These are phyloP conservation scores for Vicia sativa DNA, from an alignment of 306 rosid species.

Conservation along the genomic window DNA sequence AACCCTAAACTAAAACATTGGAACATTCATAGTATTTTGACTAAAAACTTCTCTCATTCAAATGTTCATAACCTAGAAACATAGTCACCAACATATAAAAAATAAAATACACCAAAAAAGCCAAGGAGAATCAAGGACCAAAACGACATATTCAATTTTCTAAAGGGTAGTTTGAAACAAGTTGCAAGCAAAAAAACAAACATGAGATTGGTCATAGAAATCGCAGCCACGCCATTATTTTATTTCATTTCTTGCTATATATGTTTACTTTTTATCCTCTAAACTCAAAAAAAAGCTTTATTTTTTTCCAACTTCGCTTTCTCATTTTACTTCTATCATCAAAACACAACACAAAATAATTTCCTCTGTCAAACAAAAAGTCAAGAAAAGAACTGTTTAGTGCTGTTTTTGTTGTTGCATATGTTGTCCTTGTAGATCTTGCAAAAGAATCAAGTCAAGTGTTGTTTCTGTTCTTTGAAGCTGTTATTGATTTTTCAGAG, in stretches of 20 bases:
- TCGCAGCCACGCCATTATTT: conserved; percentile 39
- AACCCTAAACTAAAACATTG: background rate
- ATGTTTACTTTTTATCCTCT: background rate
- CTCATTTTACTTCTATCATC: background rate
- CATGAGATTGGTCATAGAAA: conserved; percentile 47
- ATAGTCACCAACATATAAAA: background rate
- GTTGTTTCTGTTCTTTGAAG: conserved; percentile 1
- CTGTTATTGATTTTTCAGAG: conserved; percentile 2
- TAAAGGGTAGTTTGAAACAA: conserved; percentile 9
- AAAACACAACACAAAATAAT: conserved; percentile 24
- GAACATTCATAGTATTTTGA: conserved; percentile 4
- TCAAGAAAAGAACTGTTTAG: conserved; percentile 36
- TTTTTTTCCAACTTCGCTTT: background rate
- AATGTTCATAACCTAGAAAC: background rate
- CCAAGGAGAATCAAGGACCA: background rate
- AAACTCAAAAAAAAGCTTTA: conserved; percentile 14
- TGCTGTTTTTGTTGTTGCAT: conserved; percentile 2
- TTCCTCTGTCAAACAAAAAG: conserved; percentile 19
- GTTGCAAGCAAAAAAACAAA: conserved; percentile 11
- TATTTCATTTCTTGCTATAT: no score
- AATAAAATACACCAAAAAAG: background rate
- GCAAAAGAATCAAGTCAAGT: conserved; percentile 7
- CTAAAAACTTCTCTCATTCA: background rate
- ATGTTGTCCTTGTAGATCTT: conserved; percentile 34
- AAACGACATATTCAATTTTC: conserved; percentile 8